Conservation (phyloP, 306 rosid genomes). For the Acacia acuminata region DNA sequence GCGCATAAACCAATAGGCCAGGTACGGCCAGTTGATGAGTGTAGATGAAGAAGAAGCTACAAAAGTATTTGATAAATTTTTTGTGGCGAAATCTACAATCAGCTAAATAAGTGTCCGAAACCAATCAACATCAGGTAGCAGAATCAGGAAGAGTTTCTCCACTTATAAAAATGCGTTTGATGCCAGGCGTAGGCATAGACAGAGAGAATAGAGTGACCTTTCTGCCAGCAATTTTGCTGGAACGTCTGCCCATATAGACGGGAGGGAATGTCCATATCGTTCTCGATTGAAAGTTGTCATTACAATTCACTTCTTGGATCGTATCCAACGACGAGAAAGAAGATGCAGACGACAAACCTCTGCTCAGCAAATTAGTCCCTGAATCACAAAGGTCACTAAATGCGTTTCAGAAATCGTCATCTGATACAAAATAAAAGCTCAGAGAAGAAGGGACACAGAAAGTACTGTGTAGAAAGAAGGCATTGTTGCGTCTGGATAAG, state of each 20-base stretch:
- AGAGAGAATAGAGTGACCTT: conserved; percentile 51
- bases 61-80: not conserved
- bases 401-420: conserved; percentile 15
- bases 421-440: not conserved
- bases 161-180: not conserved
- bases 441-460: conserved; percentile 6
- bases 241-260: conserved; percentile 90
- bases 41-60: not conserved
- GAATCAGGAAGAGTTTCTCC: not conserved
- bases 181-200: not conserved
- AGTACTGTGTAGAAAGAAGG: conserved; percentile 43
- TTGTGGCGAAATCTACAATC: not conserved
- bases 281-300: conserved; percentile 32
- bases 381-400: conserved; percentile 33
- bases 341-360: conserved; percentile 39
- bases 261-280: conserved; percentile 63
- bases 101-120: not conserved
- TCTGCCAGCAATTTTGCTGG: conserved; percentile 92
- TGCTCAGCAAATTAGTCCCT: conserved; percentile 49
- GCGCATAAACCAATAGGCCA: conserved; percentile 11
- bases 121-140: not conserved
- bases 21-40: not conserved
- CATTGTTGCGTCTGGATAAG: conserved; percentile 39
- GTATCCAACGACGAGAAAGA: conserved; percentile 29
- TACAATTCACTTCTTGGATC: conserved; percentile 9